Base-by-base conservation (phyloP, 75 land plant species). In the Cupressus sempervirens region DNA sequence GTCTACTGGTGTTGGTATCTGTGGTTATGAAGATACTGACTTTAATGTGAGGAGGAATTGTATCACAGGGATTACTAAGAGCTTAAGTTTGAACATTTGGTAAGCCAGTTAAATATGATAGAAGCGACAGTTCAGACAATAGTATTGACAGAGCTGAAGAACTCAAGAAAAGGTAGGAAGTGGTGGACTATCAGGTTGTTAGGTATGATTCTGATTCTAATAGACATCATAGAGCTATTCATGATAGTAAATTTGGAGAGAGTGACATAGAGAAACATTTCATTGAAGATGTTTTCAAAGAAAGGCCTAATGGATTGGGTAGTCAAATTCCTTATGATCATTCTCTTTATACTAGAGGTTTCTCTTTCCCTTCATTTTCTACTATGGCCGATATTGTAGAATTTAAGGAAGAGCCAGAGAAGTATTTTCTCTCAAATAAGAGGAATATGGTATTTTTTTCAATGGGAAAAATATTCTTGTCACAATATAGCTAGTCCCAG, bases 21-120 rank as follows among this genome's bases (percentile, higher is more conserved):
- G 96, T 83, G 95, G 97, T 84, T 98, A 96, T 86, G 97, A 93
- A 52, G 99, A 94, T 54, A 18, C 90, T 43, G 96, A 94, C 92
- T 86, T 73, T 87, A 91, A 79, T 82, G 62, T 76, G 92, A 94
- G 83, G 88, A 74, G 93, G 91, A 86, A 77, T 89, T 83, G 84
- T 18, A 38, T 40, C 18, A 26, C 14, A 26, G 43, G 20, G 79
- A 76, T 91, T 67, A 96, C 91, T 85, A 96, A 94, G 87, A 92
- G 91, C 11, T 91, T 91, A 80, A 93, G 92, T 79, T 70, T 84
- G 40, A 84, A 89, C n/a, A n/a, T n/a, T n/a, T 83, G 87, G 90
- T 20, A 90, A 67, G 75, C 84, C 70, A 32, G 58, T 84, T 83
- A 56, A 84, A 62, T 70, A 84, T 86, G 88, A 88, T 2, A 56